Evolutionary conservation across 306 rosid genomes (phyloP), one percentile per base, ranked within the genome.

Genomic region (Ammopiptanthus mongolicus): DNA sequence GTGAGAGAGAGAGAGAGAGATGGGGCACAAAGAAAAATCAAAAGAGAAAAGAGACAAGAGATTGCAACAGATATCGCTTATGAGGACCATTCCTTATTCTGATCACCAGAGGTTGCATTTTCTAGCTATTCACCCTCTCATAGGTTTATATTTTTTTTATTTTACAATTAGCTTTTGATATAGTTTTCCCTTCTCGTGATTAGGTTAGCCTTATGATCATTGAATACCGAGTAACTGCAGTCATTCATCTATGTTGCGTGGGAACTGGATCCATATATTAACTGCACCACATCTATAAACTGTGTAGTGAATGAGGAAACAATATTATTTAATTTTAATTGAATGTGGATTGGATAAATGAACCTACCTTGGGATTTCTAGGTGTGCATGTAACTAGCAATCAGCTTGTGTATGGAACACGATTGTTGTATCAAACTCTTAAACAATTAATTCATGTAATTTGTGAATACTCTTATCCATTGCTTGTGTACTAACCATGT

Each of bases 41-140:
- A 85, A 84, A 82, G 97, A 88, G 5, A 84, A 89, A 77, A 88
- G 87, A 87, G 96, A 93, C 1, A 87, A 87, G 89, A 82, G 89
- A 50, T 80, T 74, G 82, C 97, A 94, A 78, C 92, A 91, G 76
- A 89, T 91, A 14, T 89, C 96, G 12, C 92, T 89, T 77, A 82
- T 91, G 69, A 84, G 96, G 37, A 94, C 97, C 86, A 94, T 94
- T 80, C 98, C 98, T 22, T 91, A 91, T 80, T 84, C 97, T 74
- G 92, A 91, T 88, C 96, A 89, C 79, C 97, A 91, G 66, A 90
- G 90, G 97, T 93, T 79, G 6, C 53, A 14, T 39, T 76, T 58
- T 46, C 60, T 22, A 41, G 13, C 12, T 58, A n/a, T 36, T 53
- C 71, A 12, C 60, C 25, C 53, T 18, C 36, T 57, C 42, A 36